These are phyloP conservation scores for Gonapodya prolifera DNA, from an alignment of 192 early-diverging fungal genomes.

Conservation along the genomic window DNA sequence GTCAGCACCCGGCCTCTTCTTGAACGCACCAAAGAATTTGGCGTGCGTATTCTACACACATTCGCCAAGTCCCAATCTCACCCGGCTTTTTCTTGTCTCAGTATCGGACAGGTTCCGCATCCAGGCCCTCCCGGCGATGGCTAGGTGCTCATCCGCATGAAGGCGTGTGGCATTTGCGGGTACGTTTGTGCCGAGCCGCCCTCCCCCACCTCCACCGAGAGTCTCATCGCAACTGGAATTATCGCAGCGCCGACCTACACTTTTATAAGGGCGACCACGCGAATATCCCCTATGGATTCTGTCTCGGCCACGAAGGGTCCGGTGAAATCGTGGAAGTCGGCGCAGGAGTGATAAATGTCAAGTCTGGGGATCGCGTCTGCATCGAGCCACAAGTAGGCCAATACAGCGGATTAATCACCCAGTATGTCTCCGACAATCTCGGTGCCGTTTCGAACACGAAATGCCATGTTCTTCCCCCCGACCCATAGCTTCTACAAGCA, in stretches of 20 bases:
- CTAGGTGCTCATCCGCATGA: background rate
- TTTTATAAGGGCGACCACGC: conserved; percentile 10
- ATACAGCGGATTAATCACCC: conserved; percentile 24
- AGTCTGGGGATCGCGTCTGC: conserved; percentile 32
- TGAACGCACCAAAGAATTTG: no score
- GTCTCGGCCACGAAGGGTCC: conserved; percentile 31
- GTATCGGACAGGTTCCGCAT: no score
- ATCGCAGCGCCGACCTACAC: background rate
- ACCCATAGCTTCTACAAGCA: conserved; percentile 27
- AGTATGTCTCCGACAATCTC: conserved; percentile 21
- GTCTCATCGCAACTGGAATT: no score
- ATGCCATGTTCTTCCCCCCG: conserved; percentile 30
- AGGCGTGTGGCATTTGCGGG: background rate
- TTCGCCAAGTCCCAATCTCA: no score
- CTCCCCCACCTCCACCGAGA: no score
- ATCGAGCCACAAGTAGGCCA: conserved; percentile 22
- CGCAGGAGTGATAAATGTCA: conserved; percentile 17
- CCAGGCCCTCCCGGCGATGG: background rate
- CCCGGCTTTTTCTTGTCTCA: no score
- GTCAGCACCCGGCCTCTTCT: no score
- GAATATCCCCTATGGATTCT: conserved; percentile 19
- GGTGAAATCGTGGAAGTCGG: conserved; percentile 23
- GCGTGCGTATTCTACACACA: no score
- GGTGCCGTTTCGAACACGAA: conserved; percentile 28
- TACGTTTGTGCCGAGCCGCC: background rate